Conservation (phyloP, 805 yeast species). For the Metschnikowia kunwiensis region DNA sequence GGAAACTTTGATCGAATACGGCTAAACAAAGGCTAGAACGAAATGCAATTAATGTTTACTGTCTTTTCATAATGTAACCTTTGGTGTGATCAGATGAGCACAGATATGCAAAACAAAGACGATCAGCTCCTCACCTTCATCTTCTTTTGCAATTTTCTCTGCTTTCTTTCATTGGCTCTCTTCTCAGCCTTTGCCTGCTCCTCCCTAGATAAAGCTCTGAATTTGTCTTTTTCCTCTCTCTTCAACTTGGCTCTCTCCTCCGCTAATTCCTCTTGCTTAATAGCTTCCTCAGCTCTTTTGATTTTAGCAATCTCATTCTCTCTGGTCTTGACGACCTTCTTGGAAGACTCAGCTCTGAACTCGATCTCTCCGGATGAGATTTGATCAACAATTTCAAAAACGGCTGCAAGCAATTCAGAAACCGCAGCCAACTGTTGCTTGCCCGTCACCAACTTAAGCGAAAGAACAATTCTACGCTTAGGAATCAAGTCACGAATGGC, state of each 20-base stretch:
- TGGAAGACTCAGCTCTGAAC: constrained; percentile 71
- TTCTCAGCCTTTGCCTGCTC: constrained; percentile 77
- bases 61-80: no score
- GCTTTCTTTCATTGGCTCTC: constrained; percentile 78
- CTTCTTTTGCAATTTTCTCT: constrained; percentile 66
- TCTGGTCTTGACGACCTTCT: constrained; percentile 76
- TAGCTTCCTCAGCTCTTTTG: constrained; percentile 62
- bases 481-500: constrained; percentile 54
- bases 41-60: neutral
- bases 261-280: constrained; percentile 63
- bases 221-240: constrained; percentile 58
- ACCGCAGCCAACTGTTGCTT: constrained; percentile 49
- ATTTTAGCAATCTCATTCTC: constrained; percentile 68
- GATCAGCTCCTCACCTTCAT: constrained; percentile 45
- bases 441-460: constrained; percentile 50
- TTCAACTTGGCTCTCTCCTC: constrained; percentile 69
- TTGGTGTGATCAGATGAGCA: no score
- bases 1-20: constrained; percentile 30
- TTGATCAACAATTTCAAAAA: constrained; percentile 58
- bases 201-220: constrained; percentile 61
- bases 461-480: constrained; percentile 51
- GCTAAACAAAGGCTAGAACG: neutral
- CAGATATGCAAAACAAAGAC: neutral
- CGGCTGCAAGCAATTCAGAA: constrained; percentile 49
- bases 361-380: constrained; percentile 47